Evolutionary conservation across 495 filamentous ascomycete genomes (phyloP).

Genomic region (Mycothermus thermophilus): DNA sequence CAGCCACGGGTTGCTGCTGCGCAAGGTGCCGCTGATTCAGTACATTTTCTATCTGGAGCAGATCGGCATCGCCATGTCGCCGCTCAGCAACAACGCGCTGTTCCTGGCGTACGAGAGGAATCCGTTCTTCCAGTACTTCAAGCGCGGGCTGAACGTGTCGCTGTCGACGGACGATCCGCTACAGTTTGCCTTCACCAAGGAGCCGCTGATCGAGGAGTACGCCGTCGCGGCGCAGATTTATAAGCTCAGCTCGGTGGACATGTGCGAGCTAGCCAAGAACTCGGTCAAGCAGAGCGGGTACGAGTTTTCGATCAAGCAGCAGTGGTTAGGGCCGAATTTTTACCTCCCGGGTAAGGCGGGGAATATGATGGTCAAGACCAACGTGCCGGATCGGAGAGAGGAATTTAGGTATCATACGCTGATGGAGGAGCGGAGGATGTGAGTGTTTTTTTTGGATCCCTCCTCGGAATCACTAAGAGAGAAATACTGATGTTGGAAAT

Average conservation of each 20-base stretch:
- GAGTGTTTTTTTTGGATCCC: constrained; percentile 15
- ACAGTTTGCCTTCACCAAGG: constrained; percentile 97
- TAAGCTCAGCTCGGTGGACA: constrained; percentile 91
- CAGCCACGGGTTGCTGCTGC: constrained; percentile 81
- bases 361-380: constrained; percentile 87
- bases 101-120: constrained; percentile 97
- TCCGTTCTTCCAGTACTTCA: constrained; percentile 89
- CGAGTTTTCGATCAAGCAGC: constrained; percentile 71
- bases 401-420: constrained; percentile 77
- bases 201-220: constrained; percentile 95
- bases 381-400: constrained; percentile 85
- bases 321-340: constrained; percentile 74
- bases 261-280: constrained; percentile 96
- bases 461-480: background rate
- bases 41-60: constrained; percentile 97
- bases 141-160: constrained; percentile 85
- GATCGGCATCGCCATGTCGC: constrained; percentile 98
- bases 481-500: background rate
- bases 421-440: constrained; percentile 71
- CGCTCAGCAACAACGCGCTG: constrained; percentile 91
- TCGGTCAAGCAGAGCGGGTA: constrained; percentile 92
- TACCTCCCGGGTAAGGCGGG: constrained; percentile 59
- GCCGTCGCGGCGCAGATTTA: constrained; percentile 97
- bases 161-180: constrained; percentile 93
- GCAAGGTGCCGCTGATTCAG: constrained; percentile 88